Conservation (phyloP, 148 eudicot genomes). For the Camellia japonica region DNA sequence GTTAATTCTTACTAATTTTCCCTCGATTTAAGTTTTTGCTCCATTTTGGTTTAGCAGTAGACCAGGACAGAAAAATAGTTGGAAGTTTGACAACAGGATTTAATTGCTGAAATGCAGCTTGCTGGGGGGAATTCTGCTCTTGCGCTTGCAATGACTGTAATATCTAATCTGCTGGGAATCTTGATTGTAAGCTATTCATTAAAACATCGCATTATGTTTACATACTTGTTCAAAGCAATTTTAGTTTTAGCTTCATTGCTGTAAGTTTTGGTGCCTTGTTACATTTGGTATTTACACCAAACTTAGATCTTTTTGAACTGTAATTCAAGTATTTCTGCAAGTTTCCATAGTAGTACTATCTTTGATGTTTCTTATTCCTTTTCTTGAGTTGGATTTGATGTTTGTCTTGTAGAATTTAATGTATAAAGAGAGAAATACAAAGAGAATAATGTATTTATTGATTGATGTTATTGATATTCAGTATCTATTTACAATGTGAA, state of each 20-base stretch:
- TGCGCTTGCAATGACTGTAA: slow-evolving; percentile 89
- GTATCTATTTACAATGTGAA: too few relatives aligned
- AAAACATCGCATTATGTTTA: not conserved
- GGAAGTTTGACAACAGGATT: slow-evolving; percentile 21
- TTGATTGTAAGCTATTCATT: slow-evolving; percentile 63
- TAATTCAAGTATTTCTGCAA: not conserved
- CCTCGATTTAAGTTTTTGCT: not conserved
- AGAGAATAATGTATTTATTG: too few relatives aligned
- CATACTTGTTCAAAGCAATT: not conserved
- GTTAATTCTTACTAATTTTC: slow-evolving; percentile 3
- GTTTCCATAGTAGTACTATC: not conserved
- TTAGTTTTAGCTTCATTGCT: not conserved
- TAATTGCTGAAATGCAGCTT: slow-evolving; percentile 53
- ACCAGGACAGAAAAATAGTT: slow-evolving; percentile 5
- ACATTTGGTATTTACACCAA: not conserved
- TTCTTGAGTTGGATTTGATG: not conserved
- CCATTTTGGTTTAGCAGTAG: slow-evolving; percentile 1
- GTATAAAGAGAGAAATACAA: too few relatives aligned
- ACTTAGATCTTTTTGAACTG: not conserved
- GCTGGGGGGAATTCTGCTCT: slow-evolving; percentile 92
- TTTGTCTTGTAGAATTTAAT: too few relatives aligned
- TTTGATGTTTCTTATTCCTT: not conserved
- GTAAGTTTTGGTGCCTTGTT: not conserved
- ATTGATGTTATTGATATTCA: too few relatives aligned
- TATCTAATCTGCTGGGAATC: slow-evolving; percentile 78